These are phyloP conservation scores for Smittium culicis DNA, from an alignment of 371 early-diverging fungal species.

Conservation along the genomic window DNA sequence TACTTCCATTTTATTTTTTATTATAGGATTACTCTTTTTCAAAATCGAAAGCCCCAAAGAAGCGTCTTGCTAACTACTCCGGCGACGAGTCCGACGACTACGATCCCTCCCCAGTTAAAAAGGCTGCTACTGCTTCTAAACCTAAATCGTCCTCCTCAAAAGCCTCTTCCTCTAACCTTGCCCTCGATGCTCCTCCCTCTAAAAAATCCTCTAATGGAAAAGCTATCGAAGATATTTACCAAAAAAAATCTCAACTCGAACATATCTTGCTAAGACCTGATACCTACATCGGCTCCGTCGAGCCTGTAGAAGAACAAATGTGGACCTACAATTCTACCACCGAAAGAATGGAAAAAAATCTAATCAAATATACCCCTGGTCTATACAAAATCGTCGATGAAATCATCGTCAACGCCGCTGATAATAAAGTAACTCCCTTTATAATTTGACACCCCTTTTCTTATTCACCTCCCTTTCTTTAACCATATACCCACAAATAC, in stretches of 20 bases:
- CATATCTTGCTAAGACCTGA: slow-evolving; percentile 98
- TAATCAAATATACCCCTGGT: slow-evolving; percentile 88
- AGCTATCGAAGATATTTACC: slow-evolving; percentile 86
- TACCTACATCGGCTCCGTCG: slow-evolving; percentile 97
- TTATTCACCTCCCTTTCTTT: too few relatives aligned
- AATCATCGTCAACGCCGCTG: slow-evolving; percentile 97
- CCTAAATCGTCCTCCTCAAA: not conserved
- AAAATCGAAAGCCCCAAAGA: not conserved
- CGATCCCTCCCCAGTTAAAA: not conserved
- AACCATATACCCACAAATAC: too few relatives aligned
- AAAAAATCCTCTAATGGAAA: slow-evolving; percentile 19
- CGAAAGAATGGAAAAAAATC: slow-evolving; percentile 51
- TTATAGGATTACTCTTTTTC: too few relatives aligned
- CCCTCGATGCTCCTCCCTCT: not conserved
- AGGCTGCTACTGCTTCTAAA: not conserved
- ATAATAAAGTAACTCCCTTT: slow-evolving; percentile 42
- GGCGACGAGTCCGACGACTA: not conserved
- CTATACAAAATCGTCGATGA: slow-evolving; percentile 99
- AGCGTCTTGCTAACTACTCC: not conserved
- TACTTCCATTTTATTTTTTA: too few relatives aligned
- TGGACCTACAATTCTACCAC: slow-evolving; percentile 68
- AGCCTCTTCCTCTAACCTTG: not conserved
- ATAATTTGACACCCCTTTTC: not conserved
- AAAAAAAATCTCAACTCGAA: slow-evolving; percentile 97
- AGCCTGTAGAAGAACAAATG: slow-evolving; percentile 67